Evolutionary conservation across 129 eudicot species (phyloP), one percentile per base, ranked within the genome.

Genomic region (Rutidosis leptorrhynchoides): DNA sequence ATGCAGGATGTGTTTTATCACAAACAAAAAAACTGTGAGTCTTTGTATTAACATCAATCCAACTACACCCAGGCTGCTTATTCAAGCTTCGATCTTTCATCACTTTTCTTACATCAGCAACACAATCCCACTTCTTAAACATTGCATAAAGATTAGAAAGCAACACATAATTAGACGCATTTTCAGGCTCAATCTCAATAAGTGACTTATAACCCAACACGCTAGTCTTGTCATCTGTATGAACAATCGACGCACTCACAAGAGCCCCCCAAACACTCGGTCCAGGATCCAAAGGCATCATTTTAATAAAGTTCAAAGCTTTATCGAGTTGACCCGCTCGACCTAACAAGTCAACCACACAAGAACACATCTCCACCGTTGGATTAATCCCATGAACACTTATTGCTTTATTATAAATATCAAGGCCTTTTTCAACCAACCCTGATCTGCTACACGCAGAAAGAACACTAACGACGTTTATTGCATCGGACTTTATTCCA

Each of bases 231-330:
- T 64, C 40, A 48, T 77, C 63, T 53, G 83, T 79, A 46, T 81
- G 81, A 56, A 64, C 57, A 53, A 43, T 62, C 55, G 65, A 72
- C 52, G 81, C 81, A 79, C 72, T 68, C n/a, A 89, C 79, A 23
- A 89, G 79, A 40, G 90, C 86, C 4, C 94, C 92, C 96, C 87
- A 89, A 12, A 89, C 77, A 57, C 85, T 81, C 29, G 90, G 90
- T 33, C 92, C 84, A 49, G 94, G 84, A 26, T 73, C 78, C 21
- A 81, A 19, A 53, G 77, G 79, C 85, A 81, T 77, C 17, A 56
- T 53, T 80, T 79, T 85, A 62, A 89, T 79, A 27, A 85, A 81
- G 62, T 75, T 68, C 78, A 79, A 60, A 2, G 90, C 96, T 67
- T 81, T 68, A 25, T 81, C 71, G 11, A 83, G 72, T 62, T 62